Evolutionary conservation across 768 basidiomycete genomes (phyloP).

Genomic region (Pleurotus tuoliensis): DNA sequence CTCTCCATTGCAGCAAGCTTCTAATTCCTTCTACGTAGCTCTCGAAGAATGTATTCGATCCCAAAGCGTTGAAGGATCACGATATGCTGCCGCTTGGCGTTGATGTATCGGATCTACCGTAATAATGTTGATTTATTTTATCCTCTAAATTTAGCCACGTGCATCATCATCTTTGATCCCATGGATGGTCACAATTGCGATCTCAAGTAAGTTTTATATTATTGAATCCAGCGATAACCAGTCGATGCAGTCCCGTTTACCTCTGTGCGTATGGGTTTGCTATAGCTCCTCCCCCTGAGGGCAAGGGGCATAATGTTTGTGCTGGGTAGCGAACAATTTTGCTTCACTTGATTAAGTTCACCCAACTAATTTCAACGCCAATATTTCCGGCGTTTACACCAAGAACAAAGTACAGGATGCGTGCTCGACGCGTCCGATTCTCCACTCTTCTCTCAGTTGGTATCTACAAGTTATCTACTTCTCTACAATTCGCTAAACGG

Average conservation of each 20-base stretch:
- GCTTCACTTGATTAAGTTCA: no score
- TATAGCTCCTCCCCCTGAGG: no score
- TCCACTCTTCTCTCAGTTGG: slow-evolving; percentile 59
- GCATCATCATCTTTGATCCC: no score
- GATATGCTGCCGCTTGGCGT: slow-evolving; percentile 59
- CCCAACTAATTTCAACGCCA: no score
- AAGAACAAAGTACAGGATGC: slow-evolving; percentile 40
- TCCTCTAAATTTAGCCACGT: no score
- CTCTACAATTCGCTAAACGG: not conserved
- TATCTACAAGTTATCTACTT: slow-evolving; percentile 40
- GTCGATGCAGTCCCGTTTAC: no score
- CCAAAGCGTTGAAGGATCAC: slow-evolving; percentile 39
- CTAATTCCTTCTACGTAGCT: slow-evolving; percentile 37
- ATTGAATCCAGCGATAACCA: no score
- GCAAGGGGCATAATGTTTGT: no score
- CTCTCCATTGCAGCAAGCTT: not conserved
- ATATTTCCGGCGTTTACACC: slow-evolving; percentile 21
- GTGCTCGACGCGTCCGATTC: slow-evolving; percentile 59
- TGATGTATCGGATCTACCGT: slow-evolving; percentile 20
- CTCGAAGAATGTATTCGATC: slow-evolving; percentile 48
- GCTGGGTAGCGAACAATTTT: no score
- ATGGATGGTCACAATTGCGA: no score
- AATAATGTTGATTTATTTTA: not conserved
- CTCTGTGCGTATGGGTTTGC: no score
- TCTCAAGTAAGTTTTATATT: no score